A percentile compares a stretch with the other conserved stretches of the same genome.
Conservation (phyloP, 2,329 filamentous ascomycete genomes). For the Chalaropsis ovoidea region DNA sequence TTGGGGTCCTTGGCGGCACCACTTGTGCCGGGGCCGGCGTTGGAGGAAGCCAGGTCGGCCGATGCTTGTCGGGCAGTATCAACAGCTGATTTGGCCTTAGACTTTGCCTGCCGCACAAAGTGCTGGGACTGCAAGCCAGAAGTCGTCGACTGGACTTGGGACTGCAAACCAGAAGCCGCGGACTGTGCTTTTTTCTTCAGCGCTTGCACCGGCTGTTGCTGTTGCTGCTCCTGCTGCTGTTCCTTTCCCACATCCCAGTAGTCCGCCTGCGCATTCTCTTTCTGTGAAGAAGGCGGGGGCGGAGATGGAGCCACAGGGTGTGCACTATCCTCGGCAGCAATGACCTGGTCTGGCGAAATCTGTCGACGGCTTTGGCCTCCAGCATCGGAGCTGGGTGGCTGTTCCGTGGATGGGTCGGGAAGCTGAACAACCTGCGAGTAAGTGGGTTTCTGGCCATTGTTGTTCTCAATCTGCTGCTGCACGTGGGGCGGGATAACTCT, state of each 20-base stretch:
- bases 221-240: neutral
- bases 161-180: neutral
- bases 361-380: neutral
- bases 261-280: slow-evolving; percentile 7
- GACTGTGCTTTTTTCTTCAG: neutral
- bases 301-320: slow-evolving; percentile 10
- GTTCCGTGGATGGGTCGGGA: neutral
- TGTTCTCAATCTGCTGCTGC: slow-evolving; percentile 10
- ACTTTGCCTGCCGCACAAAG: neutral
- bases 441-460: neutral
- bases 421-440: neutral
- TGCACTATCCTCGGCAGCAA: slow-evolving; percentile 12
- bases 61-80: neutral
- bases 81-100: neutral
- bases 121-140: slow-evolving; percentile 1
- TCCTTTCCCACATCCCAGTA: slow-evolving; percentile 12
- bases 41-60: slow-evolving; percentile 7
- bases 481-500: slow-evolving; percentile 1
- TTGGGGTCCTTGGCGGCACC: slow-evolving; percentile 3
- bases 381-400: neutral
- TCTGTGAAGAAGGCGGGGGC: neutral
- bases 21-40: neutral
- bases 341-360: neutral
- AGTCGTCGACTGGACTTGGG: neutral
- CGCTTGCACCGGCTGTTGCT: slow-evolving; percentile 2